phyloP scores from a whole-genome alignment of 805 yeast species.

The Clavispora carvajalis region DNA sequence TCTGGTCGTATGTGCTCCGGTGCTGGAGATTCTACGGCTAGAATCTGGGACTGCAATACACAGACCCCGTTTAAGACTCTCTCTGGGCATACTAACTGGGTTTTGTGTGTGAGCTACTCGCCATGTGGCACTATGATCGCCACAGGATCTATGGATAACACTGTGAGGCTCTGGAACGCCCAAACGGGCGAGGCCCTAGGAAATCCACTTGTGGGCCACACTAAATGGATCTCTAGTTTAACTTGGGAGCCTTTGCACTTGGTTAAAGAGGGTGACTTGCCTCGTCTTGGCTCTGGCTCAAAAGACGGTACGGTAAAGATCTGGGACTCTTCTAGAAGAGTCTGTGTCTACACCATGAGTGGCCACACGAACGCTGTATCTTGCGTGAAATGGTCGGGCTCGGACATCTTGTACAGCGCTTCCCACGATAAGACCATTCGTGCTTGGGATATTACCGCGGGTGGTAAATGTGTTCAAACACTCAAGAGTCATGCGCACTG shows the following conservation, averaged over 20 bases:
- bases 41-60: conserved; percentile 95
- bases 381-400: conserved; percentile 97
- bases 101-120: conserved; percentile 82
- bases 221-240: conserved; percentile 83
- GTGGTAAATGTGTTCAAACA: conserved; percentile 74
- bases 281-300: conserved; percentile 79
- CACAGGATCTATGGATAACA: conserved; percentile 93
- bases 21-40: conserved; percentile 92
- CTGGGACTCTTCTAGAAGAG: conserved; percentile 79
- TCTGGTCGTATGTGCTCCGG: conserved; percentile 87
- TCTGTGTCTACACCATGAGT: conserved; percentile 62
- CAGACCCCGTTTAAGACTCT: conserved; percentile 83
- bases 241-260: conserved; percentile 94
- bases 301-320: conserved; percentile 86
- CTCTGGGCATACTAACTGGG: conserved; percentile 90
- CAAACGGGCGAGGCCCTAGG: conserved; percentile 71
- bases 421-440: conserved; percentile 93
- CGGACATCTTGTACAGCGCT: conserved; percentile 75
- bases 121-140: conserved; percentile 91
- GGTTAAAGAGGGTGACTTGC: conserved; percentile 56
- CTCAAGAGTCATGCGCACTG: conserved; percentile 93
- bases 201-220: conserved; percentile 70
- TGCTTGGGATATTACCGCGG: conserved; percentile 76
- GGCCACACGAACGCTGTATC: conserved; percentile 90
- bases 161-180: conserved; percentile 84